phyloP scores from a whole-genome alignment of 495 filamentous ascomycete genomes.

The Aspergillus saccharolyticus region DNA sequence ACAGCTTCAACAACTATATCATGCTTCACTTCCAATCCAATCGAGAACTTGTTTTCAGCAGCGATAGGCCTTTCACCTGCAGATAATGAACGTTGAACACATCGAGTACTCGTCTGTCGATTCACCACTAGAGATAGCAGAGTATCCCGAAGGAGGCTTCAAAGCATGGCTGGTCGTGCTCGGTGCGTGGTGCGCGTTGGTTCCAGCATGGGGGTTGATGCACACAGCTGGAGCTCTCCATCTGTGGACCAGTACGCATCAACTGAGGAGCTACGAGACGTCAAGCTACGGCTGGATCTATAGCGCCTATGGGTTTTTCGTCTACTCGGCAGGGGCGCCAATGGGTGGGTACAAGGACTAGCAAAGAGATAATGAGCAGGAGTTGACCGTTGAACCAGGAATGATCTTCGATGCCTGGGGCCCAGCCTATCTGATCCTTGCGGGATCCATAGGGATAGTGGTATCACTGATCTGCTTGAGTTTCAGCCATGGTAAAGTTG shows the following conservation, averaged over 20 bases:
- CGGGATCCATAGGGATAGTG: constrained; percentile 29
- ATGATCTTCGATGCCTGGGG: constrained; percentile 28
- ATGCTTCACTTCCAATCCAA: too few relatives aligned
- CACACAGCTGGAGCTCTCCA: constrained; percentile 65
- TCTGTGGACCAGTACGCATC: constrained; percentile 48
- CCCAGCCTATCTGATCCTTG: constrained; percentile 16
- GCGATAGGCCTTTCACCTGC: too few relatives aligned
- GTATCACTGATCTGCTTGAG: constrained; percentile 16
- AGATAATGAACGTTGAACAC: neutral
- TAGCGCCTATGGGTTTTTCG: constrained; percentile 58
- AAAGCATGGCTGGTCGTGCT: constrained; percentile 63
- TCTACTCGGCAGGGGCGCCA: constrained; percentile 46
- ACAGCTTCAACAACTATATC: too few relatives aligned
- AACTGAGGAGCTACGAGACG: constrained; percentile 47
- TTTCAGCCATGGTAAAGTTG: neutral
- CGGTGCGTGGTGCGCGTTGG: constrained; percentile 59
- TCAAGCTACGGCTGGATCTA: constrained; percentile 71
- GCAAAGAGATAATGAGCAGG: neutral
- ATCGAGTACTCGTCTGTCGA: neutral
- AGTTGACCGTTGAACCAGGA: constrained; percentile 17
- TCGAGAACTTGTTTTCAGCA: too few relatives aligned
- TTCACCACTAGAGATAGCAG: neutral
- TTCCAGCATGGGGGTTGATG: constrained; percentile 60
- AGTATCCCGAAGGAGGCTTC: constrained; percentile 61
- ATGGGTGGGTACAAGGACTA: constrained; percentile 11